Conservation (phyloP, 495 filamentous ascomycete genomes). For the Cryomyces minteri region DNA sequence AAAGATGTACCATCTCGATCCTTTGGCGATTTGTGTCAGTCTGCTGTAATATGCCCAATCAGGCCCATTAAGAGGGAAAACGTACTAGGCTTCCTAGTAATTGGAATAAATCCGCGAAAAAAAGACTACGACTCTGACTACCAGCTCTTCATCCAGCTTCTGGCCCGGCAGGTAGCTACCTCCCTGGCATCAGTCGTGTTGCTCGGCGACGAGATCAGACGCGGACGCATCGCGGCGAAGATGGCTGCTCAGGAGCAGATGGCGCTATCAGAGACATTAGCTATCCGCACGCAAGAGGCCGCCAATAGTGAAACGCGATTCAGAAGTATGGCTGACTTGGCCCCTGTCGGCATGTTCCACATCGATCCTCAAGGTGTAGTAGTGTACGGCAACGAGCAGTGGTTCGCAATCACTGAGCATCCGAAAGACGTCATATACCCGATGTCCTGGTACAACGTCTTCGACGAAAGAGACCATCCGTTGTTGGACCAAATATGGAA, state of each 20-base stretch:
- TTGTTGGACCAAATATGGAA: too few species aligned
- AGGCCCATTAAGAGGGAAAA: slow-evolving; percentile 15
- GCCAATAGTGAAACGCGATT: not conserved
- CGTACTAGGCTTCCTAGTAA: slow-evolving; percentile 24
- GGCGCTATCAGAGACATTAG: slow-evolving; percentile 2
- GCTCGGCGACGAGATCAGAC: slow-evolving; percentile 6
- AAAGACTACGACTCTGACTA: slow-evolving; percentile 22
- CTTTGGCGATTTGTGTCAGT: slow-evolving; percentile 16
- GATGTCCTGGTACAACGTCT: too few species aligned
- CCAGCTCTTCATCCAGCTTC: slow-evolving; percentile 3
- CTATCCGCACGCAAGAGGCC: not conserved
- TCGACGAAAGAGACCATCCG: too few species aligned
- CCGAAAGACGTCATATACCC: too few species aligned
- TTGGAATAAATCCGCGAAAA: slow-evolving; percentile 26
- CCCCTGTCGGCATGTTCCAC: not conserved
- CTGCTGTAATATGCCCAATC: slow-evolving; percentile 19
- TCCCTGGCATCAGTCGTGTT: slow-evolving; percentile 7
- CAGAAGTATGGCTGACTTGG: not conserved
- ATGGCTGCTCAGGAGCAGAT: slow-evolving; percentile 5
- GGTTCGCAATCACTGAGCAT: not conserved
- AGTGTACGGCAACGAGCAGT: slow-evolving; percentile 3
- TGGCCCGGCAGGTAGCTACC: slow-evolving; percentile 2
- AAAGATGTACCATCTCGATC: slow-evolving; percentile 21
- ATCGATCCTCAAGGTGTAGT: slow-evolving; percentile 3
- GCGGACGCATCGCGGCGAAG: not conserved